Evolutionary conservation across 306 rosid genomes (phyloP), one percentile per base, ranked within the genome.

Genomic region (Cucumis hystrix): DNA sequence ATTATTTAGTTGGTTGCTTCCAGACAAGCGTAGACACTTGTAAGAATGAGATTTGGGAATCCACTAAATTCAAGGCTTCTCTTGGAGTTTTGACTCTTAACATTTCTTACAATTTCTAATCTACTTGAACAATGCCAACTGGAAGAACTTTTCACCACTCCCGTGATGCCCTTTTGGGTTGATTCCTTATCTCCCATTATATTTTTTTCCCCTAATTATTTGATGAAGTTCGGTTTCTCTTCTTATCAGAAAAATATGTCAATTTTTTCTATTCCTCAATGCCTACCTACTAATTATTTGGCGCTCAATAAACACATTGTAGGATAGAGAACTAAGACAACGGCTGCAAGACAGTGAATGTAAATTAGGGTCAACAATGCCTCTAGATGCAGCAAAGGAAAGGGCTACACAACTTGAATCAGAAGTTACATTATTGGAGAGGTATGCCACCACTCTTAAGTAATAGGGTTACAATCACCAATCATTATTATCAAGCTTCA

Each of bases 291-390:
- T 43, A 40, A 41, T 69, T 69, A 23, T 11, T 40, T 40, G 30
- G 4, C 7, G 20, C 15, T 69, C 7, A 12, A 79, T 33, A 28
- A 77, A 62, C 21, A 25, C 49, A 63, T 69, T 79, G 18, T 82
- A 95, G 97, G 99, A 95, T 88, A 86, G 79, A 78, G 92, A 90
- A 80, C 78, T 92, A 78, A 84, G 97, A 66, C 88, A 83, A 59
- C 88, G 93, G 33, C 97, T 95, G 87, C 85, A 83, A 85, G 96
- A 92, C 69, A 92, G 99, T 80, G 97, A 95, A 79, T 64, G 21
- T 68, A 92, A 90, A 82, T 83, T 95, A 85, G 99, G 99, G 65
- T 84, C 80, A 79, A 90, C 97, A 57, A 90, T 95, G 96, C 99
- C 99, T 78, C 82, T 89, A 35, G 90, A 86, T 83, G 90, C 83